Conservation (phyloP, 345 rosid genomes). For the Brassica carinata region DNA sequence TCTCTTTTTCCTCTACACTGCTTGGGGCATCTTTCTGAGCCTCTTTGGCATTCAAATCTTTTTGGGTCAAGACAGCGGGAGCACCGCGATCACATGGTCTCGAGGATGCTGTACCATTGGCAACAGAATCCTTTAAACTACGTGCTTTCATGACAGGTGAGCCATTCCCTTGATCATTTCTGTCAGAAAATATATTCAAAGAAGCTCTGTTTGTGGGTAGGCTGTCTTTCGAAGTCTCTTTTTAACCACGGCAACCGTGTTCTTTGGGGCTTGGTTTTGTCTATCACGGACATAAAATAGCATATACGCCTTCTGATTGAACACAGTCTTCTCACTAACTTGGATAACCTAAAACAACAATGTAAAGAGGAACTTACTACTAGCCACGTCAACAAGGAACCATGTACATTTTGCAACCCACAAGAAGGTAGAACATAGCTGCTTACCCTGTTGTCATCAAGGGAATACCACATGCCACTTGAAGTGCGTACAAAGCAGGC, state of each 20-base stretch:
- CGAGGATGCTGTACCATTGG: slow-evolving; percentile 11
- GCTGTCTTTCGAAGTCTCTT: slow-evolving; percentile 51
- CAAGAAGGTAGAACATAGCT: slow-evolving; percentile 13
- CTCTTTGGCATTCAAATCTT: slow-evolving; percentile 37
- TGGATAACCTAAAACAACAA: slow-evolving; percentile 65
- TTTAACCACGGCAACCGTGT: slow-evolving; percentile 38
- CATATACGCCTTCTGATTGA: slow-evolving; percentile 97
- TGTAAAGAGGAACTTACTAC: slow-evolving; percentile 19
- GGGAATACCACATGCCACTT: slow-evolving; percentile 90
- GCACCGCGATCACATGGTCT: slow-evolving; percentile 25
- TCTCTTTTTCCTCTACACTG: slow-evolving; percentile 14
- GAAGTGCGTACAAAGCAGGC: slow-evolving; percentile 92
- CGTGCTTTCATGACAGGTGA: slow-evolving; percentile 27
- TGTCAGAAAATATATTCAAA: slow-evolving; percentile 41
- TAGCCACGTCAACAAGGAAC: slow-evolving; percentile 8
- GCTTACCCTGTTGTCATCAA: slow-evolving; percentile 88
- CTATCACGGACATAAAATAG: slow-evolving; percentile 92
- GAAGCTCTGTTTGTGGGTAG: slow-evolving; percentile 39
- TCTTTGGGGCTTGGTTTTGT: slow-evolving; percentile 54
- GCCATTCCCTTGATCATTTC: slow-evolving; percentile 40
- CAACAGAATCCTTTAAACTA: slow-evolving; percentile 36
- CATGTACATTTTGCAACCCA: slow-evolving; percentile 15
- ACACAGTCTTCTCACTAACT: slow-evolving; percentile 77
- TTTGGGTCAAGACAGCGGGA: slow-evolving; percentile 38
- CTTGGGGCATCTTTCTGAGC: slow-evolving; percentile 8